phyloP scores from a whole-genome alignment of 2,329 filamentous ascomycete genomes.

The Hypoxylon sp. region DNA sequence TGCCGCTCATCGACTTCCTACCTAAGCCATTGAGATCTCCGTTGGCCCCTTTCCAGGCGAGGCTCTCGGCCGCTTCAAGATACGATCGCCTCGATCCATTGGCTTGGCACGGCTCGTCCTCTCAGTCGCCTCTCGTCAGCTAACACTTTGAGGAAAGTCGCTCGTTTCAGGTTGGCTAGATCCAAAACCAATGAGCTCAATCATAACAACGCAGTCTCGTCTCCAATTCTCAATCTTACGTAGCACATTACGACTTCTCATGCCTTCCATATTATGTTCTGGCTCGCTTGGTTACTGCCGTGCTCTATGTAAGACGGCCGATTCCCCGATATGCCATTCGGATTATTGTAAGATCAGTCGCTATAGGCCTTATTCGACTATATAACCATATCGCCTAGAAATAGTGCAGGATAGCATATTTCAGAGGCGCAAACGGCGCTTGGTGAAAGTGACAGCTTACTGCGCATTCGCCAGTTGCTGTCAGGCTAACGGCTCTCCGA shows the following conservation, averaged over 20 bases:
- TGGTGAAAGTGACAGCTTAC: conserved; percentile 4
- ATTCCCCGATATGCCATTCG: conserved; percentile 30
- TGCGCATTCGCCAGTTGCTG: not conserved
- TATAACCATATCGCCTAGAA: conserved; percentile 8
- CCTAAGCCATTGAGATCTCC: conserved; percentile 13
- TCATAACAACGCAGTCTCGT: conserved; percentile 4
- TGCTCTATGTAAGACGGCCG: conserved; percentile 21
- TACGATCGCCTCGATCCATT: conserved; percentile 16
- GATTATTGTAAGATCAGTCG: conserved; percentile 3
- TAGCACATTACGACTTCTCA: conserved; percentile 18
- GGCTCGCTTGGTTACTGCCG: conserved; percentile 19
- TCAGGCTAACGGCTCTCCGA: not conserved
- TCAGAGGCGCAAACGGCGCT: conserved; percentile 24
- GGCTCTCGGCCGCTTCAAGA: conserved; percentile 20
- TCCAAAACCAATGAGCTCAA: conserved; percentile 21
- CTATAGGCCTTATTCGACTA: conserved; percentile 2
- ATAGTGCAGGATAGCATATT: conserved; percentile 16
- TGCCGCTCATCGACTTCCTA: conserved; percentile 34
- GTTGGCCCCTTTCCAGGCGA: conserved; percentile 10
- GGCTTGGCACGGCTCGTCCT: conserved; percentile 14
- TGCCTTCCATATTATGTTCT: conserved; percentile 11
- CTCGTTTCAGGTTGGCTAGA: conserved; percentile 20
- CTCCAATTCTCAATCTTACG: conserved; percentile 21
- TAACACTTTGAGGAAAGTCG: conserved; percentile 10
- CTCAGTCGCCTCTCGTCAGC: conserved; percentile 11